Percentiles rank a stretch among this genome's conserved stretches.
phyloP scores from a whole-genome alignment of 352 stramenopile genomes.

The Phytophthora macrochlamydospora region DNA sequence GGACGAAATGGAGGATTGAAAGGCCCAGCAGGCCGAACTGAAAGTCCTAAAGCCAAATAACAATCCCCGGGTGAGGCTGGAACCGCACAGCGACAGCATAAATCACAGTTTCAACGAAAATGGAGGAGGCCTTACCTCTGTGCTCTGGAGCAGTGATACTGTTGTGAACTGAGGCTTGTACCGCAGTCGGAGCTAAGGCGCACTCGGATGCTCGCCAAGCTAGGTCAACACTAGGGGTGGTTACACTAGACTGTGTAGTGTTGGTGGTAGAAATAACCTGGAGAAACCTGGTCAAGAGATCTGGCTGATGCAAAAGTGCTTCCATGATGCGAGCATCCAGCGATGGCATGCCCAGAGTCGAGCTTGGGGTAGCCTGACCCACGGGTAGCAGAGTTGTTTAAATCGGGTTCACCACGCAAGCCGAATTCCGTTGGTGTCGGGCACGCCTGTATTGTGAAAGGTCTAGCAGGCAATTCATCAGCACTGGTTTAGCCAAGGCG shows the following conservation, averaged over 20 bases:
- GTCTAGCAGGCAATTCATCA: no score
- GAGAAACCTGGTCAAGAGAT: neutral
- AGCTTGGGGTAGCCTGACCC: neutral
- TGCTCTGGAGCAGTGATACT: slow-evolving; percentile 11
- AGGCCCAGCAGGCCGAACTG: slow-evolving; percentile 13
- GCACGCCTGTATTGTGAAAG: no score
- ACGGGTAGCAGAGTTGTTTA: neutral
- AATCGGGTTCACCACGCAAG: neutral
- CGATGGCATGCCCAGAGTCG: neutral
- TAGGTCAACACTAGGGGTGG: neutral
- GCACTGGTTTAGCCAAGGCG: no score
- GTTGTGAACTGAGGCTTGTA: slow-evolving; percentile 5
- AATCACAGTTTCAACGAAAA: slow-evolving; percentile 15
- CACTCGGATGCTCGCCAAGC: slow-evolving; percentile 5
- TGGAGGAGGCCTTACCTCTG: slow-evolving; percentile 13
- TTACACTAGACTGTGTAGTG: neutral
- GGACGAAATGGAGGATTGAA: slow-evolving; percentile 12
- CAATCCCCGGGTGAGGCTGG: slow-evolving; percentile 7
- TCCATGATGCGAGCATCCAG: slow-evolving; percentile 6
- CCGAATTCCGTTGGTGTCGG: no score
- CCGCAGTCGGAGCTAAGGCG: slow-evolving; percentile 1
- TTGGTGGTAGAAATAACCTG: no score
- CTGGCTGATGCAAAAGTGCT: neutral
- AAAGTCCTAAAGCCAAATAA: slow-evolving; percentile 18
- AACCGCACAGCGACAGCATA: slow-evolving; percentile 6